Percentiles rank a stretch among this genome's conserved stretches.
These are phyloP conservation scores for Marasmius tenuissimus DNA, from an alignment of 1,284 basidiomycete species.

Conservation along the genomic window DNA sequence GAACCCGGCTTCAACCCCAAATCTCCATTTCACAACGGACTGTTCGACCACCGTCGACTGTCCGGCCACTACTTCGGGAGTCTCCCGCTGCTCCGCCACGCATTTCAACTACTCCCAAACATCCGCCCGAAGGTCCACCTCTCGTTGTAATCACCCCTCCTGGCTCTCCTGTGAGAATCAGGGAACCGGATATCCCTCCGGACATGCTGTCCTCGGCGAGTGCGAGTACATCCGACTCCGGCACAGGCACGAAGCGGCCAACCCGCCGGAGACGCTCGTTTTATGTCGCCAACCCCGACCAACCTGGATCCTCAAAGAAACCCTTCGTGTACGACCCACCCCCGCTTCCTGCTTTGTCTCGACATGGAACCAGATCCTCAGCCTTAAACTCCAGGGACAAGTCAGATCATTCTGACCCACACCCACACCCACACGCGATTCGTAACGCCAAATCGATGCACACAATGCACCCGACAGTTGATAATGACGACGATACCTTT, in stretches of 20 bases:
- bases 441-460: background rate
- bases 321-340: slow-evolving; percentile 30
- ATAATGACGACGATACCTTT: slow-evolving; percentile 21
- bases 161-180: slow-evolving; percentile 24
- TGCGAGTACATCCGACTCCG: slow-evolving; percentile 22
- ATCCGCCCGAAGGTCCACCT: slow-evolving; percentile 24
- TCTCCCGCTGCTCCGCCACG: no score
- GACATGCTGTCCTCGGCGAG: slow-evolving; percentile 11
- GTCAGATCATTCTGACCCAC: background rate
- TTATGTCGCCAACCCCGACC: slow-evolving; percentile 30
- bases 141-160: slow-evolving; percentile 36
- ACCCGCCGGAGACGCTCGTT: slow-evolving; percentile 19
- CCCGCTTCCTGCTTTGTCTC: slow-evolving; percentile 24
- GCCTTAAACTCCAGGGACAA: background rate
- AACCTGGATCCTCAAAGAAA: slow-evolving; percentile 10
- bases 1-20: background rate
- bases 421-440: background rate
- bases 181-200: slow-evolving; percentile 12
- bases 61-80: no score
- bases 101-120: no score
- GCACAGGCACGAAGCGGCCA: slow-evolving; percentile 23
- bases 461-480: slow-evolving; percentile 17
- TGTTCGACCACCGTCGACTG: no score
- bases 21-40: background rate
- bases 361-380: slow-evolving; percentile 4